Conservation (phyloP, 352 stramenopile genomes). For the Phytophthora fragariae region DNA sequence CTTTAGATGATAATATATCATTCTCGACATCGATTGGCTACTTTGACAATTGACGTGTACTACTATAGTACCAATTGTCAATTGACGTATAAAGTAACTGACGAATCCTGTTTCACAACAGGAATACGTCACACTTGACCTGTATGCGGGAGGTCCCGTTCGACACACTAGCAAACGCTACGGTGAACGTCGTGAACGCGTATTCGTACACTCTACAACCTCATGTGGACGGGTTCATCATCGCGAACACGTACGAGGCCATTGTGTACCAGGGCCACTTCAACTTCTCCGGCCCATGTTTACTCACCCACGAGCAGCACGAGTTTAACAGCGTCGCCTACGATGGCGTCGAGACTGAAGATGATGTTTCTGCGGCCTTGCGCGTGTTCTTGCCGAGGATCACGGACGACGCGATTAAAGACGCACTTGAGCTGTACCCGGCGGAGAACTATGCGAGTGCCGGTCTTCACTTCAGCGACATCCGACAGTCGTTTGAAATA, state of each 20-base stretch:
- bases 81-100: too few species aligned
- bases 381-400: conserved; percentile 37
- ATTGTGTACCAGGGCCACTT: conserved; percentile 6
- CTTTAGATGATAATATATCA: too few species aligned
- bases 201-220: conserved; percentile 40
- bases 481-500: conserved; percentile 34
- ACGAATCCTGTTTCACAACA: too few species aligned
- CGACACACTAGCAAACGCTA: conserved; percentile 9
- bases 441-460: conserved; percentile 28
- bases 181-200: conserved; percentile 15
- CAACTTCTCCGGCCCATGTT: conserved; percentile 1
- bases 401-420: conserved; percentile 30
- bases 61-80: too few species aligned
- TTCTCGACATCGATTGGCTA: too few species aligned
- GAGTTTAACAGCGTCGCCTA: not conserved
- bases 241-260: conserved; percentile 1
- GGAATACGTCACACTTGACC: too few species aligned
- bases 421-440: conserved; percentile 30
- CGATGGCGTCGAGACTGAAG: conserved; percentile 20
- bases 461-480: conserved; percentile 35
- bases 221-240: conserved; percentile 33
- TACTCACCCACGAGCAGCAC: conserved; percentile 3
- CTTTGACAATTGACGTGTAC: too few species aligned
- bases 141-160: conserved; percentile 39
- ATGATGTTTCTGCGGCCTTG: conserved; percentile 27